phyloP scores from a whole-genome alignment of 2,329 filamentous ascomycete genomes.

The Didymella segeticola region DNA sequence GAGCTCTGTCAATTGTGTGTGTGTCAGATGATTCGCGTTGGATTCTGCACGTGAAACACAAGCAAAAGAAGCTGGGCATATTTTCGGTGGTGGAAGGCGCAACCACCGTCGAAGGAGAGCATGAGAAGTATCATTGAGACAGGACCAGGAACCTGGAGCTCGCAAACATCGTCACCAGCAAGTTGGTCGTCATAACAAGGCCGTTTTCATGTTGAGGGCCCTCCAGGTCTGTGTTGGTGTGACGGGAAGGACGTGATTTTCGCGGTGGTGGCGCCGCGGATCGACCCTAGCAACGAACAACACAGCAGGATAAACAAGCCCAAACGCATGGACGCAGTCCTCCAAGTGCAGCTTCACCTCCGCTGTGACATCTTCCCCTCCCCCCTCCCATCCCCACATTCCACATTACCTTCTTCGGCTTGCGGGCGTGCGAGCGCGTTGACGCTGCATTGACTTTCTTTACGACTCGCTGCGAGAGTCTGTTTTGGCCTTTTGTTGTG shows the following conservation, averaged over 20 bases:
- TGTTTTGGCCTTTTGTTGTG: constrained; percentile 21
- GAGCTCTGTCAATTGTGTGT: too few relatives aligned
- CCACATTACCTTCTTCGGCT: constrained; percentile 42
- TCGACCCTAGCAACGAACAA: constrained; percentile 20
- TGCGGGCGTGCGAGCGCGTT: constrained; percentile 29
- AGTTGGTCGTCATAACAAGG: not conserved
- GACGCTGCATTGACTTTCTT: constrained; percentile 31
- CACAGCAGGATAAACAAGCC: constrained; percentile 36
- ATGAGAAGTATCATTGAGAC: too few relatives aligned
- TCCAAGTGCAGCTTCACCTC: constrained; percentile 37
- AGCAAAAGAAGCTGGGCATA: too few relatives aligned
- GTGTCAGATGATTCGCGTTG: too few relatives aligned
- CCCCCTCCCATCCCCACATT: constrained; percentile 34
- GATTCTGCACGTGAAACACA: too few relatives aligned
- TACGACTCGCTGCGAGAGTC: constrained; percentile 23
- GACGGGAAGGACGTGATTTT: constrained; percentile 22
- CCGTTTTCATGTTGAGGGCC: not conserved
- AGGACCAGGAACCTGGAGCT: too few relatives aligned
- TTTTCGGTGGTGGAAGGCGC: too few relatives aligned
- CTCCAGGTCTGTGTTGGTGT: constrained; percentile 15
- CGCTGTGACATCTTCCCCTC: constrained; percentile 30
- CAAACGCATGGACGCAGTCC: constrained; percentile 23
- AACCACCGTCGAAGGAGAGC: too few relatives aligned
- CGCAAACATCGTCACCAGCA: not conserved
- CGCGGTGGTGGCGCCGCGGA: constrained; percentile 21